Conservation (phyloP, 2,329 filamentous ascomycete genomes). For the Corynespora cassiicola region DNA sequence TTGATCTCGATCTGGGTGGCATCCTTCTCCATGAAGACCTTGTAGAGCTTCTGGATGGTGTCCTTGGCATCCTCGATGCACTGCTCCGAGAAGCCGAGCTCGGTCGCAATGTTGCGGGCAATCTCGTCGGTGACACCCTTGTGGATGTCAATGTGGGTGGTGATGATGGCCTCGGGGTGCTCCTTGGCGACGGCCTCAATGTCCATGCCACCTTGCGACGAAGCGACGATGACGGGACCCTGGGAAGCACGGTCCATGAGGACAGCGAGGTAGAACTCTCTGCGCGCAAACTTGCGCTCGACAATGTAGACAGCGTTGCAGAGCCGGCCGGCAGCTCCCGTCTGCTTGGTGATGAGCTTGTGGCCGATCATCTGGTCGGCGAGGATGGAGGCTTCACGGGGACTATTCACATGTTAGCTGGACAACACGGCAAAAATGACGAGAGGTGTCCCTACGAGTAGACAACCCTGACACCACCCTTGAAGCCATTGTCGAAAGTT, state of each 20-base stretch:
- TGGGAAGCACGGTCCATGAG: slow-evolving; percentile 96
- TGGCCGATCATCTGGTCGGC: slow-evolving; percentile 99
- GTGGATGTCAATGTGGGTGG: slow-evolving; percentile 93
- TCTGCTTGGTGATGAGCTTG: slow-evolving; percentile 99
- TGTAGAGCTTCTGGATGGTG: slow-evolving; percentile 98
- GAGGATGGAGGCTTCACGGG: slow-evolving; percentile 95
- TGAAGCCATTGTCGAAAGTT: slow-evolving; percentile 96
- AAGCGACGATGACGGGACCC: slow-evolving; percentile 93
- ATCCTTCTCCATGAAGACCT: slow-evolving; percentile 98
- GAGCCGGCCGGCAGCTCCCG: slow-evolving; percentile 87
- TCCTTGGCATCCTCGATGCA: slow-evolving; percentile 95
- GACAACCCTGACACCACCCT: slow-evolving; percentile 97
- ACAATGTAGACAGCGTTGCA: slow-evolving; percentile 99
- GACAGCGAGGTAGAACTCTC: slow-evolving; percentile 98
- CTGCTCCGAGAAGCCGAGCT: slow-evolving; percentile 97
- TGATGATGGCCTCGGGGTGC: slow-evolving; percentile 92
- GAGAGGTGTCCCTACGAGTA: slow-evolving; percentile 94
- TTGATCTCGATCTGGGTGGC: slow-evolving; percentile 99
- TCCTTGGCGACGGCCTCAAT: slow-evolving; percentile 99
- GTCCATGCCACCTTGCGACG: slow-evolving; percentile 98
- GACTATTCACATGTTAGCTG: slow-evolving; percentile 51
- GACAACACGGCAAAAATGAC: slow-evolving; percentile 8
- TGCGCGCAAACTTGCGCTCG: slow-evolving; percentile 98
- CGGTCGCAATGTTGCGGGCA: slow-evolving; percentile 83
- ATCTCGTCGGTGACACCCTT: slow-evolving; percentile 94